Evolutionary conservation across 768 basidiomycete genomes (phyloP).

Genomic region (Polyporus arcularius): DNA sequence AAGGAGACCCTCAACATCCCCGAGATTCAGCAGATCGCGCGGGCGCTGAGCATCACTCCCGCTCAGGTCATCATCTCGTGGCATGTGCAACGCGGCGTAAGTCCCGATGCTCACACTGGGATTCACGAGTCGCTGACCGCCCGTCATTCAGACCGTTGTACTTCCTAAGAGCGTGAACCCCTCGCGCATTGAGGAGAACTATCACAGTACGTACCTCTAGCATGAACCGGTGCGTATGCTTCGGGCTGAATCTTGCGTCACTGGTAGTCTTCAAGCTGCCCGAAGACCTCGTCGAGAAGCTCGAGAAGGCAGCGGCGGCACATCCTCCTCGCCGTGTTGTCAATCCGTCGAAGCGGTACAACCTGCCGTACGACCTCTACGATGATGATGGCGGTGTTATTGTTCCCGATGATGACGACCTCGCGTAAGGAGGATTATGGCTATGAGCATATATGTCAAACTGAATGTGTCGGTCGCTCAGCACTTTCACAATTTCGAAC

Average conservation of each 20-base stretch:
- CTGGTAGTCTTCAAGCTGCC: slow-evolving; percentile 36
- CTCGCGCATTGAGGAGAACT: slow-evolving; percentile 68
- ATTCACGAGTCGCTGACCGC: background rate
- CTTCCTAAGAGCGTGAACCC: slow-evolving; percentile 79
- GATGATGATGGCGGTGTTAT: slow-evolving; percentile 38
- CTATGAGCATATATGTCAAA: no score
- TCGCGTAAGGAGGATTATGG: no score
- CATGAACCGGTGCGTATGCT: no score
- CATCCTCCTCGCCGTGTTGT: slow-evolving; percentile 57
- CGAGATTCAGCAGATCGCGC: slow-evolving; percentile 59
- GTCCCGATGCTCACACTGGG: slow-evolving; percentile 24
- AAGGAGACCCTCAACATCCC: slow-evolving; percentile 58
- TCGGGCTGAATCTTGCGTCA: no score
- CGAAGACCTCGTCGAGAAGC: slow-evolving; percentile 39
- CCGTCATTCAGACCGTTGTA: slow-evolving; percentile 53
- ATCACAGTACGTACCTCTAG: slow-evolving; percentile 44
- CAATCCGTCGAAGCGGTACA: slow-evolving; percentile 64
- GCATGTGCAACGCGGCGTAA: slow-evolving; percentile 74
- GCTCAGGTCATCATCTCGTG: slow-evolving; percentile 77
- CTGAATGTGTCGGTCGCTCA: no score
- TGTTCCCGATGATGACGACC: slow-evolving; percentile 11
- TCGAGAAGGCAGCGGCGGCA: slow-evolving; percentile 52
- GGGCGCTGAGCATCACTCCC: slow-evolving; percentile 67
- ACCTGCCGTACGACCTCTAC: slow-evolving; percentile 63
- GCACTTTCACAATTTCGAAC: no score